These are phyloP conservation scores for Penicillium angulare DNA, from an alignment of 495 filamentous ascomycete species.

Conservation along the genomic window DNA sequence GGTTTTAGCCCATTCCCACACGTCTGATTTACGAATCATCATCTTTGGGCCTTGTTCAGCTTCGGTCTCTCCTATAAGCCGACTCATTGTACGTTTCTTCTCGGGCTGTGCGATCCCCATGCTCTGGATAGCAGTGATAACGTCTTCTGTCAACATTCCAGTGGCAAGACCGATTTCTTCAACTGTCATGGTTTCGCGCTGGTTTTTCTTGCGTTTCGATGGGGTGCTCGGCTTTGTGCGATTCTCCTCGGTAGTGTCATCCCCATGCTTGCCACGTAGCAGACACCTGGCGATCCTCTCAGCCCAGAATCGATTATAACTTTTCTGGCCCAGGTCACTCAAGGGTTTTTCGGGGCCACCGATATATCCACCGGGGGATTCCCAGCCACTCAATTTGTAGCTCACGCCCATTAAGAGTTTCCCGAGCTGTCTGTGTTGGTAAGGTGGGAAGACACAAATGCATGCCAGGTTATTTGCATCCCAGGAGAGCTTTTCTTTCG, in stretches of 20 bases:
- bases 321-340: conserved; percentile 74
- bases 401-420: conserved; percentile 88
- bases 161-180: conserved; percentile 61
- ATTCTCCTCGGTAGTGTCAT: conserved; percentile 21
- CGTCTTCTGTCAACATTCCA: conserved; percentile 80
- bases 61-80: conserved; percentile 24
- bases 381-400: conserved; percentile 86
- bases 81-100: conserved; percentile 36
- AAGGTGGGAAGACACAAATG: conserved; percentile 94
- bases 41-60: conserved; percentile 33
- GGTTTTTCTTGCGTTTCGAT: conserved; percentile 35
- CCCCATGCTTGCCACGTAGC: conserved; percentile 34
- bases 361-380: conserved; percentile 61
- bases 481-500: conserved; percentile 98
- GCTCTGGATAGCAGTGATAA: conserved; percentile 70
- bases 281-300: conserved; percentile 70
- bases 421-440: conserved; percentile 85
- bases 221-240: conserved; percentile 28
- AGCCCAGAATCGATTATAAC: conserved; percentile 82
- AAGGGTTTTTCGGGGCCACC: conserved; percentile 94
- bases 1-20: conserved; percentile 45
- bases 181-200: conserved; percentile 47
- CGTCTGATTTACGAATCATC: conserved; percentile 42
- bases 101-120: conserved; percentile 72
- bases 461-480: conserved; percentile 98